Evolutionary conservation across 768 basidiomycete species (phyloP).

Genomic region (Kwoniella mangroviensis): DNA sequence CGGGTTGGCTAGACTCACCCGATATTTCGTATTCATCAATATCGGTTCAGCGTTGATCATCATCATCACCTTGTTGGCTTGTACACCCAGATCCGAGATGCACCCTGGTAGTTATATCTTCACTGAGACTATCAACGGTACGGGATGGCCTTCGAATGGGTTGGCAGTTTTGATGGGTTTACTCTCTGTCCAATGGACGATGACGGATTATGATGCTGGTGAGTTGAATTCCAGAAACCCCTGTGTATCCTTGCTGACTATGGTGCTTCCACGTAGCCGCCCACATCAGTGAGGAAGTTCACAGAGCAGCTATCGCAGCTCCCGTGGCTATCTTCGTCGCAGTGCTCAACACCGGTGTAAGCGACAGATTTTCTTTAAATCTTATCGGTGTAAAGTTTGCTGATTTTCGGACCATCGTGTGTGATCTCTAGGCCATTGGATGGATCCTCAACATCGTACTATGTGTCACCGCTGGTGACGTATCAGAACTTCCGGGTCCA

Average conservation of each 20-base stretch:
- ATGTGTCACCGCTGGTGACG: slow-evolving; percentile 74
- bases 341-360: slow-evolving; percentile 58
- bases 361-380: neutral
- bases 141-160: slow-evolving; percentile 77
- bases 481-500: slow-evolving; percentile 66
- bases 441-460: slow-evolving; percentile 87
- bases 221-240: neutral
- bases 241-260: neutral
- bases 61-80: slow-evolving; percentile 80
- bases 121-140: slow-evolving; percentile 72
- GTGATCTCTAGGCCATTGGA: slow-evolving; percentile 61
- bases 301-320: slow-evolving; percentile 58
- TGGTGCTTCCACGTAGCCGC: slow-evolving; percentile 51
- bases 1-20: slow-evolving; percentile 73
- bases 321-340: slow-evolving; percentile 60
- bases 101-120: slow-evolving; percentile 80
- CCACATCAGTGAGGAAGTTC: slow-evolving; percentile 60
- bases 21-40: slow-evolving; percentile 75
- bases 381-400: neutral
- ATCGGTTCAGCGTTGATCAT: slow-evolving; percentile 81
- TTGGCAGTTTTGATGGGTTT: slow-evolving; percentile 83
- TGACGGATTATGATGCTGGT: slow-evolving; percentile 49
- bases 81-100: slow-evolving; percentile 69
- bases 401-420: neutral
- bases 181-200: slow-evolving; percentile 78